Base-by-base conservation (phyloP, 768 basidiomycete genomes). In the Jaapia argillacea region DNA sequence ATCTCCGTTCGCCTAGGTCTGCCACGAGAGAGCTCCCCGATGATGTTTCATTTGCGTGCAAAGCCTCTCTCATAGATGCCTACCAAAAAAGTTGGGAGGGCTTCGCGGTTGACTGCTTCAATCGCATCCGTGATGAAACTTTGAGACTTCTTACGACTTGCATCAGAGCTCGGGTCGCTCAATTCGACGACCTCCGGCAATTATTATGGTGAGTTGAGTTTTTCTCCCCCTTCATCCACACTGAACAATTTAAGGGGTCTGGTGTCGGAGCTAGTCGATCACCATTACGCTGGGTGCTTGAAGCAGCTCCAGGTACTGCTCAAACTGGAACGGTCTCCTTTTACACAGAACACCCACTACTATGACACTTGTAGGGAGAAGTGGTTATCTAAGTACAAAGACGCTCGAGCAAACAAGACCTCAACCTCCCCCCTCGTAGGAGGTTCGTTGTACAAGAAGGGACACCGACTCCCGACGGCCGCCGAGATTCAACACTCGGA, bases 291-390 rank as follows among this genome's bases (percentile, higher is more conserved):
- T 10, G 10, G 10, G 16, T 33, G 28, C 28, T 33, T 33, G 28
- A 10, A 33, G 28, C 10, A 16, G 28, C 10, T 33, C 28, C 10
- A 16, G 10, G 28, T 10, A 16, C 10, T 33, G 28, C 28, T 33
- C 28, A 16, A 33, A 16, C 10, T 33, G 10, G 28, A 33, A 16
- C 16, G 10, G 10, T 10, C 10, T 10, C 58, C 59, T 1, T 71
- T 57, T 53, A 72, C 71, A 6, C 67, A 66, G 49, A 73, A 71
- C 45, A 49, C 45, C 4, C 68, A 68, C 46, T 71, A 70, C 44
- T 57, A 66, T 6, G 39, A 54, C 5, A 47, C 56, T 1, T 51
- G 48, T 4, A 58, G 55, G n/a, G 64, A 66, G 21, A 64, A 65
- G 48, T 65, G 57, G 53, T 51, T 68, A 5, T 56, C 58, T 10